These are phyloP conservation scores for Penicillium sp. DNA, from an alignment of 2,329 filamentous ascomycete species.

Conservation along the genomic window DNA sequence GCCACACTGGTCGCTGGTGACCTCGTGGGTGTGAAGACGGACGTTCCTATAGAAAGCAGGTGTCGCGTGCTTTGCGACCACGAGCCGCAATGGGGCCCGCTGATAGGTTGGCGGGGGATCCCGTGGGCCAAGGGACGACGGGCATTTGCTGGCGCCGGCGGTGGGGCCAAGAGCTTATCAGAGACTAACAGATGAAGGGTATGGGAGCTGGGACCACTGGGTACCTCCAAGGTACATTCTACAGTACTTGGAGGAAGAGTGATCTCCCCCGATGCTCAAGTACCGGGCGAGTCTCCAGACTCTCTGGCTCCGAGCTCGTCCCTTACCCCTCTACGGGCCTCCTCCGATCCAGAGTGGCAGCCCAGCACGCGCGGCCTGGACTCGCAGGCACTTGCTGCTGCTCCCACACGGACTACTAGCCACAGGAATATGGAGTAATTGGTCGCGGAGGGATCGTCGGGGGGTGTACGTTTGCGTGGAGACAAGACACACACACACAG, in stretches of 20 bases:
- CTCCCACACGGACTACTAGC: background rate
- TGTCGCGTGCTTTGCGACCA: conserved; percentile 43
- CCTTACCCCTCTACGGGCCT: background rate
- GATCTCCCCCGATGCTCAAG: background rate
- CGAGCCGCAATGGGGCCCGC: conserved; percentile 23
- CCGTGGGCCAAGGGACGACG: conserved; percentile 28
- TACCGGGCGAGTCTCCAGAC: background rate
- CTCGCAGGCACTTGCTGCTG: conserved; percentile 6
- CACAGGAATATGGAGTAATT: background rate
- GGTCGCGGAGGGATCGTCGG: background rate
- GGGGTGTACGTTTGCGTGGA: background rate
- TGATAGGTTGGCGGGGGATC: conserved; percentile 36
- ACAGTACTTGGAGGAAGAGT: background rate
- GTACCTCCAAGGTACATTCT: background rate
- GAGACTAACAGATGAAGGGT: background rate
- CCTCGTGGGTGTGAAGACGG: conserved; percentile 9
- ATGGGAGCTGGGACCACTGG: background rate
- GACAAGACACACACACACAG: background rate
- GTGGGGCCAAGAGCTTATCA: conserved; percentile 25
- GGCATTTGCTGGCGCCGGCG: conserved; percentile 27
- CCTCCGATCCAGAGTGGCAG: conserved; percentile 19
- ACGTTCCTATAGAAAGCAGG: conserved; percentile 19
- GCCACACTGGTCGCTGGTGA: background rate
- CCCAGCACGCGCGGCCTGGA: conserved; percentile 24
- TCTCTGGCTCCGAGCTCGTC: background rate